Base-by-base conservation (phyloP, 192 early-diverging fungal species). In the Gonapodya prolifera region DNA sequence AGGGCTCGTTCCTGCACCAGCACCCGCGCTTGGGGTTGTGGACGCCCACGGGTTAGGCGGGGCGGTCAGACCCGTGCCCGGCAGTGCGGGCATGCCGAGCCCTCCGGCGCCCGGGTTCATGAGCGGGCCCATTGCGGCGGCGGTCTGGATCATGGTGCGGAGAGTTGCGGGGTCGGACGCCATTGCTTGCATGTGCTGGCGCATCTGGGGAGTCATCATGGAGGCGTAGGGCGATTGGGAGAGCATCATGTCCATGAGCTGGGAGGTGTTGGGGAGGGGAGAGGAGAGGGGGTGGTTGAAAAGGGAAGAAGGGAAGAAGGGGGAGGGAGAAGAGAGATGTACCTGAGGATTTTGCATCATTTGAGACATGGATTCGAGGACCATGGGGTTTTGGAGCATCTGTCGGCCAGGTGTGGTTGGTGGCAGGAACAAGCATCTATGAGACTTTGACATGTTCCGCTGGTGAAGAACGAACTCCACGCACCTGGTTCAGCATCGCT, bases 331-430 rank as follows among this genome's bases (percentile, higher is more conserved):
- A 69, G 45, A 69, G 45, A n/a, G 45, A n/a, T 69, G 13, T 8
- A 8, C n/a, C 45, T n/a, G 45, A 8, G 13, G 45, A 8, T 69
- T 8, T n/a, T 16, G 45, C 13, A 8, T n/a, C 45, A 96, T 82
- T 76, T 87, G 88, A 30, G 91, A 86, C 89, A 97, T 93, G 81
- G 91, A 91, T 76, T 93, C 88, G 31, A 89, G 86, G 83, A 94
- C 87, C 82, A 87, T 88, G 8, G 97, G 97, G 83, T 99, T 96
- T 70, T 87, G 85, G 80, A 97, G 80, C 85, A 98, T 88, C 76
- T 89, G 85, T 76, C n/a, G n/a, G n/a, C n/a, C n/a, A n/a, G n/a
- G n/a, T n/a, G n/a, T n/a, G n/a, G n/a, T n/a, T n/a, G n/a, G n/a
- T n/a, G n/a, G n/a, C n/a, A n/a, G n/a, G n/a, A n/a, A n/a, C n/a